phyloP scores from a whole-genome alignment of 2,329 filamentous ascomycete genomes.

The Nigrospora sphaerica region DNA sequence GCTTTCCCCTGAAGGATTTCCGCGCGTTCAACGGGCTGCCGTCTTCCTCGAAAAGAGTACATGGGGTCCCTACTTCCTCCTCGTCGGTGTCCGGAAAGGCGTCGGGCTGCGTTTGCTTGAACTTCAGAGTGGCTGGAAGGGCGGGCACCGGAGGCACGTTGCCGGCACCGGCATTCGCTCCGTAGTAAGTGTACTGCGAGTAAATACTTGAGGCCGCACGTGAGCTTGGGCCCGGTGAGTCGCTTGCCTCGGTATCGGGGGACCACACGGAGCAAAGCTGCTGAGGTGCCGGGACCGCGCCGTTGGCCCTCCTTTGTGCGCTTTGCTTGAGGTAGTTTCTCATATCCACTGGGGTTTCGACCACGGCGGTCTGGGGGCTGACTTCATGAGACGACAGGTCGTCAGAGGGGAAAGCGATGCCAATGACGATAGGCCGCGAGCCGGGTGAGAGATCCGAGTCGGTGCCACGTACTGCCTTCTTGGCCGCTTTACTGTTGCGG shows the following conservation, averaged over 20 bases:
- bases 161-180: conserved; percentile 12
- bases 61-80: conserved; percentile 40
- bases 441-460: conserved; percentile 54
- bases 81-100: conserved; percentile 37
- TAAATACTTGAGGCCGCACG: conserved; percentile 53
- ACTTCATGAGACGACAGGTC: conserved; percentile 35
- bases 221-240: conserved; percentile 30
- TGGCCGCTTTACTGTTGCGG: conserved; percentile 17
- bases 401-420: conserved; percentile 57
- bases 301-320: conserved; percentile 10
- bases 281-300: conserved; percentile 18
- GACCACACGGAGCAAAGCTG: conserved; percentile 50
- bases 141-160: conserved; percentile 53
- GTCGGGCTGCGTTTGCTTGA: conserved; percentile 20
- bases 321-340: conserved; percentile 12
- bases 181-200: conserved; percentile 42
- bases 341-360: conserved; percentile 31
- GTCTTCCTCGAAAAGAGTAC: conserved; percentile 67
- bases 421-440: conserved; percentile 67
- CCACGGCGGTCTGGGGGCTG: conserved; percentile 42
- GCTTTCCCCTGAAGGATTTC: conserved; percentile 30
- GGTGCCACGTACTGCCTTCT: conserved; percentile 14
- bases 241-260: conserved; percentile 50
- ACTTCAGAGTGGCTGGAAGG: conserved; percentile 39
- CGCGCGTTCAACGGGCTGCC: conserved; percentile 34